Evolutionary conservation across 2,329 filamentous ascomycete species (phyloP), one percentile per base, ranked within the genome.

Genomic region (Fusarium secorum): DNA sequence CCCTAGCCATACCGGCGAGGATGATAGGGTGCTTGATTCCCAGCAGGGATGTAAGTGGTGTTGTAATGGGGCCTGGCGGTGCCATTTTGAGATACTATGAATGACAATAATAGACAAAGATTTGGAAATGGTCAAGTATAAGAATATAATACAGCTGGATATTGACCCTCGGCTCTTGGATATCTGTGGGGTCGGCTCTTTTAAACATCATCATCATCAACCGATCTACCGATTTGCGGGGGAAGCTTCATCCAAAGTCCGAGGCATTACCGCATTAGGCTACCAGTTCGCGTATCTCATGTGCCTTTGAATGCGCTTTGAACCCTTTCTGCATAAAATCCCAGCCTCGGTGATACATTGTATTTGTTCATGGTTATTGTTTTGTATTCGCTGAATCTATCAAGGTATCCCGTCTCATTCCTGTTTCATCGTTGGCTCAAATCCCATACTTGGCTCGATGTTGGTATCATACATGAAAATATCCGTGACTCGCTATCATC

Each of bases 1-100:
- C 93, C 68, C 92, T 89, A 4, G 95, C 95, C 95, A 98, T 98
- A 76, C 95, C 95, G 36, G 95, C 95, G 24, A 98, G 92, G 73
- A 98, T 85, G 80, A 98, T 91, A 42, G 95, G 95, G 83, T 98
- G 94, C 73, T 91, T 85, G 81, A 98, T 97, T 28, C 89, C 88
- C 56, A 98, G 88, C 55, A 98, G 90, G 59, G 85, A 85, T 71
- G 91, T 95, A 39, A 97, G 87, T 4, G 93, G 93, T 15, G 94
- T 97, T 64, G 88, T 88, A 75, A 96, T 91, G 65, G 89, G 85
- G 49, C 84, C 84, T 49, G 78, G 62, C 24, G 81, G 73, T 59
- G 83, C 78, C 83, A 85, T 86, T 17, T 75, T 49, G 42, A n/a
- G 22, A 30, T 57, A 15, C 30, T 61, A 32, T 56, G 61, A 59